Evolutionary conservation across 1,284 basidiomycete genomes (phyloP).

Genomic region (Puccinia novopanici): DNA sequence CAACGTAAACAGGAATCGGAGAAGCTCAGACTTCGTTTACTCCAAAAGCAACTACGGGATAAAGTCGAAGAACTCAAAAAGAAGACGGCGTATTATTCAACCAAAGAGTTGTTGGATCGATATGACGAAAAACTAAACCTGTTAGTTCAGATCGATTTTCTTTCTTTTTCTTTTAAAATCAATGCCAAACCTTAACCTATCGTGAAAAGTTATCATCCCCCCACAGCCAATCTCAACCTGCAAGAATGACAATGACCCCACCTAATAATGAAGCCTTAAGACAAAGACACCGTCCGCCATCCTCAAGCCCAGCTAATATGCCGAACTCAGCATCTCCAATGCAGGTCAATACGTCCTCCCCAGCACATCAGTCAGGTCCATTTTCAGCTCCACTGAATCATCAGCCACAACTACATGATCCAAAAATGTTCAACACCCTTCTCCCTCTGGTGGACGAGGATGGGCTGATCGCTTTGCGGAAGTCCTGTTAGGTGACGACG

Average conservation of each 20-base stretch:
- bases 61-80: conserved; percentile 94
- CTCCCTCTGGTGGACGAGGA: conserved; percentile 50
- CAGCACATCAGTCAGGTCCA: not conserved
- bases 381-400: conserved; percentile 74
- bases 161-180: not conserved
- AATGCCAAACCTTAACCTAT: not conserved
- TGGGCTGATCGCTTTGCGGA: conserved; percentile 90
- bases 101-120: conserved; percentile 82
- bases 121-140: conserved; percentile 70
- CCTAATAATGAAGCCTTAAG: conserved; percentile 9
- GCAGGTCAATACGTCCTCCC: not conserved
- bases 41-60: conserved; percentile 66
- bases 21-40: conserved; percentile 53
- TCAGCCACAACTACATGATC: conserved; percentile 64
- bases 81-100: conserved; percentile 91
- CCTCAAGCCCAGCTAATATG: conserved; percentile 6
- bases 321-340: not conserved
- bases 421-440: conserved; percentile 5
- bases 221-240: conserved; percentile 1
- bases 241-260: conserved; percentile 10
- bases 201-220: not conserved
- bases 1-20: conserved; percentile 78
- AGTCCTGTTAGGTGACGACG: conserved; percentile 80
- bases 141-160: conserved; percentile 52
- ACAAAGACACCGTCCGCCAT: conserved; percentile 11